A percentile compares a stretch with the other conserved stretches of the same genome.
Conservation (phyloP, 306 rosid species). For the Cucumis sativus region DNA sequence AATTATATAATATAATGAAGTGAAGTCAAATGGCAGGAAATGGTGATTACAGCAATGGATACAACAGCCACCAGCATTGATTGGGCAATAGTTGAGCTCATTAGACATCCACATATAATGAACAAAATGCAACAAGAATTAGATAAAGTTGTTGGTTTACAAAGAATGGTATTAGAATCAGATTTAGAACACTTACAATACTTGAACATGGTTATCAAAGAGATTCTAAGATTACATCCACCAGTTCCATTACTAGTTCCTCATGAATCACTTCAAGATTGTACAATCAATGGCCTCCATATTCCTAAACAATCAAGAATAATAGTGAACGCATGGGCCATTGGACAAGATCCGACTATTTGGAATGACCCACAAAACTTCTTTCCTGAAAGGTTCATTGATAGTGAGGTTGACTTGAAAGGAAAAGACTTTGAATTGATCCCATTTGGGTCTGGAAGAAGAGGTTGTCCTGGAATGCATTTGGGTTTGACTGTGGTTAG, state of each 20-base stretch:
- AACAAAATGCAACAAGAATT: constrained; percentile 25
- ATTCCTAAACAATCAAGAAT: neutral
- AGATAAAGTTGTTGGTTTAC: neutral
- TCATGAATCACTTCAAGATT: neutral
- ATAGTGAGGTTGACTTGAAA: neutral
- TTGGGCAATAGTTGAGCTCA: constrained; percentile 20
- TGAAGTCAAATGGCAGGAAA: neutral
- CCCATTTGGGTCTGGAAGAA: neutral
- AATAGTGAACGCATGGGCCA: neutral
- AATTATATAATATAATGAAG: no score
- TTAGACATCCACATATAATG: constrained; percentile 14
- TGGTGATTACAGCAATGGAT: neutral
- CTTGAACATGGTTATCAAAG: neutral
- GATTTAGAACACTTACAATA: neutral
- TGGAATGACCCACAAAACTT: neutral
- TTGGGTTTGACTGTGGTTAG: neutral
- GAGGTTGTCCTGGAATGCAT: neutral
- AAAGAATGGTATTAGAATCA: neutral
- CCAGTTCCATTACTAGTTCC: neutral
- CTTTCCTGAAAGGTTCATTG: neutral
- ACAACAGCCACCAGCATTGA: constrained; percentile 20
- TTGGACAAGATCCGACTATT: neutral
- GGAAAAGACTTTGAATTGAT: neutral
- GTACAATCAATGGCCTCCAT: neutral
- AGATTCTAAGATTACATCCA: neutral